Conservation (phyloP, 2,329 filamentous ascomycete species). For the Fusarium virguliforme region DNA sequence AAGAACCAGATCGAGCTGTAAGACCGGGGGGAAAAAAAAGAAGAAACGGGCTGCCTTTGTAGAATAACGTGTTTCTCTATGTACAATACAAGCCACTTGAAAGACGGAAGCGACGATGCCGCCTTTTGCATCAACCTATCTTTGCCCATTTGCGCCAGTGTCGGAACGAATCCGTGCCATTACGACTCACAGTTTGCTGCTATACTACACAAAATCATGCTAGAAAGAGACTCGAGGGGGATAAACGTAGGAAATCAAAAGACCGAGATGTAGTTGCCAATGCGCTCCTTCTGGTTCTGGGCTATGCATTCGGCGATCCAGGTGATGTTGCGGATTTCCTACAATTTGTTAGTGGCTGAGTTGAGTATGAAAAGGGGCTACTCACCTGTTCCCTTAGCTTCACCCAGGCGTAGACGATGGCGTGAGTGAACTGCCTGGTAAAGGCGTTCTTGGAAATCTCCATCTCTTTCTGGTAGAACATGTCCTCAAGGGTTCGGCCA, state of each 20-base stretch:
- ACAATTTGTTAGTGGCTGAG: conserved; percentile 51
- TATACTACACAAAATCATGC: conserved; percentile 63
- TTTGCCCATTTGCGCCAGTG: conserved; percentile 55
- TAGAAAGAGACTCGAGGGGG: conserved; percentile 47
- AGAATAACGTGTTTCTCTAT: conserved; percentile 64
- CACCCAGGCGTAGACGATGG: conserved; percentile 97
- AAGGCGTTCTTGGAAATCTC: conserved; percentile 96
- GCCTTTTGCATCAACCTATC: conserved; percentile 50
- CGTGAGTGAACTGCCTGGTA: conserved; percentile 94
- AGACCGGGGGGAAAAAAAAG: conserved; percentile 13
- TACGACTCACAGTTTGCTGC: conserved; percentile 57
- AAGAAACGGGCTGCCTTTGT: conserved; percentile 53
- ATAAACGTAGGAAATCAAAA: conserved; percentile 71
- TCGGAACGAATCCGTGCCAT: conserved; percentile 55
- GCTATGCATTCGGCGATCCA: conserved; percentile 99
- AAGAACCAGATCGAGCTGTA: conserved; percentile 82
- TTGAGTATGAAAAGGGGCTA: conserved; percentile 12
- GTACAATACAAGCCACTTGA: conserved; percentile 64
- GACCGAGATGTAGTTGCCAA: conserved; percentile 98
- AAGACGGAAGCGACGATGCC: conserved; percentile 50
- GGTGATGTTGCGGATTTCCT: conserved; percentile 99
- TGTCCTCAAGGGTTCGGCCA: conserved; percentile 91
- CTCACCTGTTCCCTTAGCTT: conserved; percentile 96
- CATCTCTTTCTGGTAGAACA: conserved; percentile 99
- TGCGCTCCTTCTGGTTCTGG: conserved; percentile 99